Base-by-base conservation (phyloP, 1,139 yeast species). In the Pichia sp. region DNA sequence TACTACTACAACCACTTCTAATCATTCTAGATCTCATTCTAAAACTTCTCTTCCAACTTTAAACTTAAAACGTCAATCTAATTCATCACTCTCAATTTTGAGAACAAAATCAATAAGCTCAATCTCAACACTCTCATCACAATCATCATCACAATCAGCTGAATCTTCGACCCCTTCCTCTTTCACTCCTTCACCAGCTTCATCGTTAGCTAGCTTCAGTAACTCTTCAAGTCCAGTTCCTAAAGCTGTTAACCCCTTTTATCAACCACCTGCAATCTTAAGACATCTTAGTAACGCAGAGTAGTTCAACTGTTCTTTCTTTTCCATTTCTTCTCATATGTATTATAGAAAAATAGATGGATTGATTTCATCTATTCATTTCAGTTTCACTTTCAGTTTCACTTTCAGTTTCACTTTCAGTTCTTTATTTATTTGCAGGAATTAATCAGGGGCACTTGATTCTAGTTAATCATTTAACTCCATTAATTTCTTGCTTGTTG, bases 251-350 rank as follows among this genome's bases (percentile, higher is more conserved):
- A 53, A 53, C 31, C 57, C 57, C 1, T 53, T 53, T 34, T 53
- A 53, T 42, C 48, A 41, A 21, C 57, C 57, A 17, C 55, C 57
- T 9, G 56, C 44, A 9, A 46, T 52, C 17, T 38, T 53, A 18
- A 50, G 52, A 42, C 47, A 46, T 28, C 36, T 52, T 12, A 39
- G 34, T 15, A 36, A 37, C 17, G 21, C 31, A 10, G 35, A 26
- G n/a, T 34, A 4, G 19, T 18, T 12, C 10, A 7, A 22, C 24
- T 22, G 12, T 22, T 22, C 24, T 22, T 22, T 22, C 10, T 22
- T 22, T 7, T 22, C 24, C 10, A 22, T 22, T 22, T 10, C 24
- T 22, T n/a, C n/a, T n/a, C n/a, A n/a, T n/a, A n/a, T n/a, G n/a
- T n/a, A n/a, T n/a, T n/a, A n/a, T n/a, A n/a, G n/a, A n/a, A n/a